phyloP scores from a whole-genome alignment of 1,139 yeast genomes.

The Lodderomyces beijingensis region DNA sequence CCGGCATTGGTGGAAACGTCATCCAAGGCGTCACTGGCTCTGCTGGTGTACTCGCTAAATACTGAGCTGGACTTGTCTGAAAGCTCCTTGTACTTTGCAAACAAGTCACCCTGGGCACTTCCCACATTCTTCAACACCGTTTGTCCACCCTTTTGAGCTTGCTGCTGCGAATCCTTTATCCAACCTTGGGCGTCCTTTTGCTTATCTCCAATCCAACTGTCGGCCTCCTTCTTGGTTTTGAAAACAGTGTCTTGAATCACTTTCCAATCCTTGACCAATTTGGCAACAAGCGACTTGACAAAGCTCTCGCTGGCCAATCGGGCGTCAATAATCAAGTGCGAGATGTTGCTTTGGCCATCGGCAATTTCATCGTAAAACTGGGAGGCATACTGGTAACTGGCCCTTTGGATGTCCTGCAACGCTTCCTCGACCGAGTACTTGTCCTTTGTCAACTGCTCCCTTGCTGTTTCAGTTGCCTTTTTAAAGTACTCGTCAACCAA shows the following conservation, averaged over 20 bases:
- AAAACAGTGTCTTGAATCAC: conserved; percentile 3
- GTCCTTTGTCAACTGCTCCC: conserved; percentile 18
- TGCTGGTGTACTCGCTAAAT: conserved; percentile 4
- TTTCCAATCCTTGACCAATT: conserved; percentile 9
- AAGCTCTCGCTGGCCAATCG: conserved; percentile 16
- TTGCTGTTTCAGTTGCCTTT: conserved; percentile 28
- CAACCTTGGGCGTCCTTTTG: conserved; percentile 7
- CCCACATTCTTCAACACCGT: conserved; percentile 3
- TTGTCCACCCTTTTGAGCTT: conserved; percentile 4
- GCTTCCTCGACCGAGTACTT: conserved; percentile 19
- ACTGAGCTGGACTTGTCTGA: conserved; percentile 8
- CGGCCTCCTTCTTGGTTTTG: conserved; percentile 9
- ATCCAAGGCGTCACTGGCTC: conserved; percentile 5
- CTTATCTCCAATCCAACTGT: conserved; percentile 6
- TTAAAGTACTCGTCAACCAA: conserved; percentile 40
- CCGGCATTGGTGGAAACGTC: conserved; percentile 6
- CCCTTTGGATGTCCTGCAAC: conserved; percentile 19
- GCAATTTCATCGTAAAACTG: conserved; percentile 14
- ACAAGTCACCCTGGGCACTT: not conserved
- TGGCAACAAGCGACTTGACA: conserved; percentile 7
- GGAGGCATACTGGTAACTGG: conserved; percentile 20
- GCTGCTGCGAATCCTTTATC: conserved; percentile 2
- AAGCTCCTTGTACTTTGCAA: conserved; percentile 2
- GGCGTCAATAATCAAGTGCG: conserved; percentile 15
- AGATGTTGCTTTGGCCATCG: conserved; percentile 11